Percentiles rank a stretch among this genome's conserved stretches.
Evolutionary conservation across 495 filamentous ascomycete genomes (phyloP).

Genomic region (Haplographium delicatum): DNA sequence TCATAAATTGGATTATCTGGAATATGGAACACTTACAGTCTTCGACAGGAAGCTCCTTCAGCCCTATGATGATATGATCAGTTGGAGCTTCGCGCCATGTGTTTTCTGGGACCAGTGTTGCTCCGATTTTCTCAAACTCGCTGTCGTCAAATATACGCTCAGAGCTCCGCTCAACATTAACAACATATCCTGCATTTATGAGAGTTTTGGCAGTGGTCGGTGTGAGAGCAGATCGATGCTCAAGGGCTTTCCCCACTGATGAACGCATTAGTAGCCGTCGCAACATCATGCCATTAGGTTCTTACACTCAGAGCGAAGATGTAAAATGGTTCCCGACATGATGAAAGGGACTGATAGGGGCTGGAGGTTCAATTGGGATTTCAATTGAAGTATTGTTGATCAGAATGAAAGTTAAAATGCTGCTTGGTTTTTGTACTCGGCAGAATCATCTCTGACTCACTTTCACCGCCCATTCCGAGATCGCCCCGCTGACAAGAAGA

Average conservation of each 20-base stretch:
- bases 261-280: conserved; percentile 22
- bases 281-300: conserved; percentile 16
- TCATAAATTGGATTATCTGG: neutral
- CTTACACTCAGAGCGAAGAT: conserved; percentile 27
- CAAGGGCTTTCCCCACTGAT: conserved; percentile 22
- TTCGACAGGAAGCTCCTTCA: conserved; percentile 92
- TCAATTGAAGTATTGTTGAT: neutral
- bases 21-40: conserved; percentile 45
- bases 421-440: neutral
- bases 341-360: neutral
- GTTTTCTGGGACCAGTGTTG: conserved; percentile 71
- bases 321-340: conserved; percentile 24
- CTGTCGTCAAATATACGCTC: conserved; percentile 80
- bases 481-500: too few relatives aligned
- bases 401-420: neutral
- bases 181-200: conserved; percentile 74
- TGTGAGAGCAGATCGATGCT: conserved; percentile 29
- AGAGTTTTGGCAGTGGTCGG: conserved; percentile 69
- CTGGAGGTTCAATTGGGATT: conserved; percentile 1
- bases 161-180: conserved; percentile 75
- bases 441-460: conserved; percentile 1
- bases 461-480: too few relatives aligned
- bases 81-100: conserved; percentile 73
- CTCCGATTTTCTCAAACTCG: conserved; percentile 59
- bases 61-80: conserved; percentile 79